phyloP scores from a whole-genome alignment of 2,329 filamentous ascomycete genomes.

The Neonectria punicea region DNA sequence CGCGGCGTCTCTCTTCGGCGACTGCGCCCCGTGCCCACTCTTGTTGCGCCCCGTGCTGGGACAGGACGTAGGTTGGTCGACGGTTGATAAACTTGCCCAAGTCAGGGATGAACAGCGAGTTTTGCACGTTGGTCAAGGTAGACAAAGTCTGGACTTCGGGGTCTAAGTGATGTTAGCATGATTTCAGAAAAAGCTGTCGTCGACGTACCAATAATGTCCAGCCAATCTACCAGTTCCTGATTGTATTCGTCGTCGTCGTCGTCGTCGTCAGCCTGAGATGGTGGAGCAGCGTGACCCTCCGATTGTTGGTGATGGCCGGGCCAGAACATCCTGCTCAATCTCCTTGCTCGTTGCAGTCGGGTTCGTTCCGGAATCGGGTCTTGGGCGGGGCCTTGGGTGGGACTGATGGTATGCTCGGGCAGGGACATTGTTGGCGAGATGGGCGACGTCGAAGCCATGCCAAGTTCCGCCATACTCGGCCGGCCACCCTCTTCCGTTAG shows the following conservation, averaged over 20 bases:
- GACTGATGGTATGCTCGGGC: slow-evolving; percentile 32
- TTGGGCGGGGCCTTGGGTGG: neutral
- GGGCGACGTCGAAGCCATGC: slow-evolving; percentile 29
- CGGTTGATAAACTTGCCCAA: slow-evolving; percentile 81
- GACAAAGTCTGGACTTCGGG: slow-evolving; percentile 85
- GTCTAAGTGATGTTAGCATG: slow-evolving; percentile 59
- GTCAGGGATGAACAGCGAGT: slow-evolving; percentile 86
- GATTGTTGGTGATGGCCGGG: slow-evolving; percentile 33
- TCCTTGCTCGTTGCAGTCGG: slow-evolving; percentile 33
- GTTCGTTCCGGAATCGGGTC: neutral
- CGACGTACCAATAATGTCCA: slow-evolving; percentile 52
- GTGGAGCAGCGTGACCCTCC: slow-evolving; percentile 1
- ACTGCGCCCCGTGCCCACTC: slow-evolving; percentile 38
- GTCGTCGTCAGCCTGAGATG: slow-evolving; percentile 16
- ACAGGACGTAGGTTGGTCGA: slow-evolving; percentile 80
- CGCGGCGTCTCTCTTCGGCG: slow-evolving; percentile 31
- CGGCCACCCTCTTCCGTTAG: slow-evolving; percentile 53
- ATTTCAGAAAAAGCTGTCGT: neutral
- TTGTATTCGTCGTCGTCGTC: slow-evolving; percentile 50
- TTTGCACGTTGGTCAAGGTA: slow-evolving; percentile 89
- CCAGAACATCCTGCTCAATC: slow-evolving; percentile 43
- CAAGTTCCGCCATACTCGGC: slow-evolving; percentile 50
- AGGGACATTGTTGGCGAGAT: slow-evolving; percentile 44
- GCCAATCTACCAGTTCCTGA: slow-evolving; percentile 52
- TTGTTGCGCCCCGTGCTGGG: slow-evolving; percentile 53